Base-by-base conservation (phyloP, 2,329 filamentous ascomycete species). In the Fusarium xyrophilum region DNA sequence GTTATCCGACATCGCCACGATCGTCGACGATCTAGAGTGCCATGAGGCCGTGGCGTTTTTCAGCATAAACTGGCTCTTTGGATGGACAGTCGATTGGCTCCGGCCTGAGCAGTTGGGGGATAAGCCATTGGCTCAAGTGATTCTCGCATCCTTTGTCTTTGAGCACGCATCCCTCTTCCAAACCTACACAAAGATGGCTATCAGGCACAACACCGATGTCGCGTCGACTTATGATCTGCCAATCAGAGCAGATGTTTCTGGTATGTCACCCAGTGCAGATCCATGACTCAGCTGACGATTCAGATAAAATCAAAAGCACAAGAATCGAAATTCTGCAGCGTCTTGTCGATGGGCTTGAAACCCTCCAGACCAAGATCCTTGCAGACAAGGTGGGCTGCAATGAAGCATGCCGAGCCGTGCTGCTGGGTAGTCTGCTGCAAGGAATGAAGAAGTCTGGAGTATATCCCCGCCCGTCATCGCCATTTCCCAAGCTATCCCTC, bases 301-400 rank as follows among this genome's bases (percentile, higher is more conserved):
- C 4, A 56, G 50, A 7, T 5, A 11, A 23, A 2, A 44, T 59
- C 0, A 39, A 36, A 42, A 38, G 2, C 1, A 44, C 21, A 1
- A 59, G 56, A 5, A 30, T 7, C 12, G 5, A 19, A 0, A n/a
- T 59, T 1, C 3, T 38, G 0, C 9, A 42, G 7, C 6, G 14
- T 4, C 50, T 59, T 2, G 0, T 15, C 0, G 27, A 39, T 19
- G 21, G n/a, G 1, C 5, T 59, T 0, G 15, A 15, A 0, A 25
- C 3, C 0, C 21, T 59, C 0, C n/a, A 44, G 14, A 15, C 9
- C 3, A 8, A 0, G 11, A 25, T 12, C 10, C 19, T 21, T 5
- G 17, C n/a, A 15, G 38, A 23, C 6, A 40, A 23, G 14, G 12
- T 19, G 0, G 56, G 39, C 0, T 59, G 56, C 7, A 56, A 28